phyloP scores from a whole-genome alignment of 371 early-diverging fungal genomes.

The Rhizopus delemar region DNA sequence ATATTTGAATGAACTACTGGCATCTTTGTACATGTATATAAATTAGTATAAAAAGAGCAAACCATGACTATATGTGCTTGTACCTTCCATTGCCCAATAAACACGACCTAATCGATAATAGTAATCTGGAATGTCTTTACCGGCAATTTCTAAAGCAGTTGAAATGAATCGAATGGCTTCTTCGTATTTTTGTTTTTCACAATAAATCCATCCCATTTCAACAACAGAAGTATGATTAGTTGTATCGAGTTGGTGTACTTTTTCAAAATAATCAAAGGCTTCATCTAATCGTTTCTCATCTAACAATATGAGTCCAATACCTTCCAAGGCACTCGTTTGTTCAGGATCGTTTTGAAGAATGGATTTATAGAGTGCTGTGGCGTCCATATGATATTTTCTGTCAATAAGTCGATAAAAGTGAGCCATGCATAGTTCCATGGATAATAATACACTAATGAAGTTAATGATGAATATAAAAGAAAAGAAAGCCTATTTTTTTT shows the following conservation, averaged over 20 bases:
- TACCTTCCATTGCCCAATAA: conserved; percentile 81
- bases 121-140: conserved; percentile 49
- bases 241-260: conserved; percentile 50
- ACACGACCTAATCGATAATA: conserved; percentile 73
- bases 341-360: conserved; percentile 51
- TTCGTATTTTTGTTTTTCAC: conserved; percentile 52
- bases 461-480: not conserved
- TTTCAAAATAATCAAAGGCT: conserved; percentile 55
- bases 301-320: conserved; percentile 38
- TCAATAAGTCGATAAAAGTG: conserved; percentile 61
- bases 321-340: conserved; percentile 56
- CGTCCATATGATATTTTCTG: conserved; percentile 53
- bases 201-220: conserved; percentile 69
- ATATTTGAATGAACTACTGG: conserved; percentile 62
- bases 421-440: conserved; percentile 67
- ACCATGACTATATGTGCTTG: too few relatives aligned
- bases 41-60: not conserved
- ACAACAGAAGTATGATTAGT: conserved; percentile 49
- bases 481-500: not conserved
- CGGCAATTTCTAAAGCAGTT: conserved; percentile 53
- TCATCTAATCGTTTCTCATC: conserved; percentile 52
- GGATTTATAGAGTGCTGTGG: conserved; percentile 53
- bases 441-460: conserved; percentile 46
- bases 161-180: conserved; percentile 58
- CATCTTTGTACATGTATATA: conserved; percentile 34